Evolutionary conservation across 2,329 filamentous ascomycete genomes (phyloP), one percentile per base, ranked within the genome.

Genomic region (Nemania abortiva): DNA sequence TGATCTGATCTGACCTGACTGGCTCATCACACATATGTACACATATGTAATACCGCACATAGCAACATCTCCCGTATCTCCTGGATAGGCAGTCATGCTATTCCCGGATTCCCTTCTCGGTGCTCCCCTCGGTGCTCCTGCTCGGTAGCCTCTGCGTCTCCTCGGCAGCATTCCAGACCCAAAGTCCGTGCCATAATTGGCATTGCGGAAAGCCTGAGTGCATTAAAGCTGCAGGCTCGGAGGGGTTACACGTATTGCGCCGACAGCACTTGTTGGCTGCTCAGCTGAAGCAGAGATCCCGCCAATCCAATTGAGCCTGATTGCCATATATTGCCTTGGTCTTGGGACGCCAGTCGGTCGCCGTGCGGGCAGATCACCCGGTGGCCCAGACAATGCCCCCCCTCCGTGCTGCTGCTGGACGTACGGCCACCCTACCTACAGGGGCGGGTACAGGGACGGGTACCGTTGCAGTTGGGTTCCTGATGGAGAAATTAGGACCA

Each of bases 261-360:
- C 56, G 56, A 61, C 37, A 39, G 42, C 37, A 39, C 29, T 52
- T 31, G 56, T 39, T 61, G 61, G 60, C 24, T 24, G 53, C 22
- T 61, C 45, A 66, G 66, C 50, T 65, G 42, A 57, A 65, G 66
- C 62, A 29, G 31, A 56, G 27, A 37, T 22, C 29, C 22, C 58
- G 53, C 52, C 62, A 69, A 65, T 47, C 49, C 47, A 59, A 69
- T 69, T 66, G 66, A 69, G 66, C 66, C 66, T 69, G 63, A 69
- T 63, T 66, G 63, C 29, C 15, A 49, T 49, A 34, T 42, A 39
- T 34, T 34, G 34, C 29, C 20, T 37, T 20, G 15, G 29, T n/a
- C 24, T 11, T 49, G 63, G 58, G 56, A 60, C 63, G 62, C 34
- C 53, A 53, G 50, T 57, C 56, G 65, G 42, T 61, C 22, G 66